Percentiles rank a stretch among this genome's conserved stretches.
Evolutionary conservation across 2,329 filamentous ascomycete genomes (phyloP).

Genomic region (Torrubiella hemipterigena): DNA sequence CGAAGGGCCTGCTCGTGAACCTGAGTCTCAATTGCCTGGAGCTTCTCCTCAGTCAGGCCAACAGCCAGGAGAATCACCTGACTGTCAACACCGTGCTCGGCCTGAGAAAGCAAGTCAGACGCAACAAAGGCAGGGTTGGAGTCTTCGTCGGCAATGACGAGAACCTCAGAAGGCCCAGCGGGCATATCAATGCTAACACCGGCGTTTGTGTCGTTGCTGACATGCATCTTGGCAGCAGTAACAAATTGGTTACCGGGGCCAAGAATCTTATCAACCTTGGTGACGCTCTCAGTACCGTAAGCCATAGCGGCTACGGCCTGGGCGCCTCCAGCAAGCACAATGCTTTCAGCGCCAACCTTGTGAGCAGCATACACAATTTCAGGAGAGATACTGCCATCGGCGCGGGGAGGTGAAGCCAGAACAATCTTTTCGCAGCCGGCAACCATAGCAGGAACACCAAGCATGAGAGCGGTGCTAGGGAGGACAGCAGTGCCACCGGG

Average conservation of each 20-base stretch:
- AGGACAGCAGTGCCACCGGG: conserved; percentile 95
- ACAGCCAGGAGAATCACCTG: conserved; percentile 89
- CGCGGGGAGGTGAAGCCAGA: conserved; percentile 77
- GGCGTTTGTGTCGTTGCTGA: conserved; percentile 93
- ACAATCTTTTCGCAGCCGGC: conserved; percentile 94
- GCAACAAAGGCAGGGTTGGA: conserved; percentile 92
- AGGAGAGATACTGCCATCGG: conserved; percentile 83
- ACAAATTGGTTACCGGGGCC: conserved; percentile 98
- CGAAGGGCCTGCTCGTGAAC: conserved; percentile 78
- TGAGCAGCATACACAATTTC: conserved; percentile 97
- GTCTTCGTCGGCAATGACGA: conserved; percentile 84
- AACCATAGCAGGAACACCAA: conserved; percentile 94
- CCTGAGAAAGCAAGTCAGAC: conserved; percentile 86
- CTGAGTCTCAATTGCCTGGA: conserved; percentile 81
- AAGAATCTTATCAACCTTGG: conserved; percentile 97
- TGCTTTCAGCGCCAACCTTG: conserved; percentile 91
- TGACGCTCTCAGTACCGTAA: conserved; percentile 88
- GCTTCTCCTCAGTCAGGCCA: conserved; percentile 58
- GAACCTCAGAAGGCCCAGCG: conserved; percentile 86
- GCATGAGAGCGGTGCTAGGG: conserved; percentile 92
- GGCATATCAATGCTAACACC: conserved; percentile 98
- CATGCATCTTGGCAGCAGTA: conserved; percentile 95
- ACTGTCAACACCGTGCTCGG: conserved; percentile 91
- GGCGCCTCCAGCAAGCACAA: conserved; percentile 88
- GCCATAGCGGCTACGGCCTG: conserved; percentile 95